phyloP scores from a whole-genome alignment of 345 rosid species.

The Noccaea caerulescens region DNA sequence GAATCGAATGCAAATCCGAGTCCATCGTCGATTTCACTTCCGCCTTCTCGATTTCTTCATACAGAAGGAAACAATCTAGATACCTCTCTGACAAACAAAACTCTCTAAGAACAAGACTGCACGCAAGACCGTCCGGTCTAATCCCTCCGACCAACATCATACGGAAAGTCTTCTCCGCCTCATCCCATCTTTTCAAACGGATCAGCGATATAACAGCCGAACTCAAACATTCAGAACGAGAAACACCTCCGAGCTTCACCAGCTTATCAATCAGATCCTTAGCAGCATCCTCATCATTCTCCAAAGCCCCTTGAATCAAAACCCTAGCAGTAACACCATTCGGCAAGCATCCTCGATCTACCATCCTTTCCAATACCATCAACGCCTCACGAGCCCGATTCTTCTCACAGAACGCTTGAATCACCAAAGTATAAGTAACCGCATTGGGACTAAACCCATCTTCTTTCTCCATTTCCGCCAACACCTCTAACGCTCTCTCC shows the following conservation, averaged over 20 bases:
- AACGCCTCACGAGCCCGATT: conserved; percentile 61
- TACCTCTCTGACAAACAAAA: conserved; percentile 54
- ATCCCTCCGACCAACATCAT: conserved; percentile 53
- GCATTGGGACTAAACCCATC: conserved; percentile 60
- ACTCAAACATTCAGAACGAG: conserved; percentile 68
- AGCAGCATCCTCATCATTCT: conserved; percentile 45
- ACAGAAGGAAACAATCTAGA: conserved; percentile 62
- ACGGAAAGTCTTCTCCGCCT: conserved; percentile 65
- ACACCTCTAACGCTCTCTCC: conserved; percentile 63
- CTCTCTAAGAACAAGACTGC: conserved; percentile 66
- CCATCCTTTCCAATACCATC: conserved; percentile 73
- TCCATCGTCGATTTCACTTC: conserved; percentile 56
- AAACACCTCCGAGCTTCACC: conserved; percentile 56
- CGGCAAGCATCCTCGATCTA: conserved; percentile 58
- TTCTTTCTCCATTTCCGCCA: conserved; percentile 72
- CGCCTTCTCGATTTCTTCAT: conserved; percentile 58
- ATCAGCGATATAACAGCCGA: conserved; percentile 61
- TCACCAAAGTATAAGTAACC: conserved; percentile 69
- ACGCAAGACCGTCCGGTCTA: conserved; percentile 73
- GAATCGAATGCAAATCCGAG: conserved; percentile 60
- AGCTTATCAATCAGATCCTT: conserved; percentile 65
- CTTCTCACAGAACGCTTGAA: conserved; percentile 63
- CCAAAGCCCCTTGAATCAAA: conserved; percentile 66
- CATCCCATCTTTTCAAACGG: conserved; percentile 52
- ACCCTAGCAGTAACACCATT: conserved; percentile 70